phyloP scores from a whole-genome alignment of 768 basidiomycete species.

The Suillus subluteus region DNA sequence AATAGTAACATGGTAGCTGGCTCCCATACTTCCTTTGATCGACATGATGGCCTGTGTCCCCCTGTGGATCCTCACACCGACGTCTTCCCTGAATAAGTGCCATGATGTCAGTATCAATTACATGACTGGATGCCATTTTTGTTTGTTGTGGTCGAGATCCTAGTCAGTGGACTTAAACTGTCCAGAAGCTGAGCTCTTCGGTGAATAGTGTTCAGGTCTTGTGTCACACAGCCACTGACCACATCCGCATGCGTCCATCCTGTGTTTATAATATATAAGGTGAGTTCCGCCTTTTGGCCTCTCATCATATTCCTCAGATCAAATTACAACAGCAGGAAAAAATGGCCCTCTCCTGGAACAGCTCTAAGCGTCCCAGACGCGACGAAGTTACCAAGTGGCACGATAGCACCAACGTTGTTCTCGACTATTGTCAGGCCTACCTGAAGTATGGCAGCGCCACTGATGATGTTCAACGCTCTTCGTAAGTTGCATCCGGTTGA shows the following conservation, averaged over 20 bases:
- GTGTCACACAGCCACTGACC: neutral
- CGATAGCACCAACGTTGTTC: neutral
- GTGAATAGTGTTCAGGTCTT: neutral
- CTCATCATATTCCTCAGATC: neutral
- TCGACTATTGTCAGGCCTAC: neutral
- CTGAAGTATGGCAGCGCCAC: neutral
- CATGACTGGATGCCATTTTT: neutral
- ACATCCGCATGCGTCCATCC: too few relatives aligned
- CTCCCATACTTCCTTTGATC: neutral
- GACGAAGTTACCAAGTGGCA: conserved; percentile 1
- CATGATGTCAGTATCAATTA: neutral
- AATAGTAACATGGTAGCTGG: neutral
- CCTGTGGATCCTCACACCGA: neutral
- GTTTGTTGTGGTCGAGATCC: neutral
- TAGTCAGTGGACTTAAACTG: neutral
- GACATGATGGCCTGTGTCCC: neutral
- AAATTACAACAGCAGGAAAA: neutral
- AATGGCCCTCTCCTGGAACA: neutral
- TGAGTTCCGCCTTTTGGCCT: neutral
- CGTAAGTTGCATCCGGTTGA: neutral
- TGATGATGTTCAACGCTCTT: neutral
- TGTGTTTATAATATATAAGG: neutral
- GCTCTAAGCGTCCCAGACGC: neutral
- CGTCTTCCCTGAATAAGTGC: neutral
- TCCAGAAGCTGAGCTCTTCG: neutral